These are phyloP conservation scores for Trichocladium uniseriatum DNA, from an alignment of 495 filamentous ascomycete genomes.

Conservation along the genomic window DNA sequence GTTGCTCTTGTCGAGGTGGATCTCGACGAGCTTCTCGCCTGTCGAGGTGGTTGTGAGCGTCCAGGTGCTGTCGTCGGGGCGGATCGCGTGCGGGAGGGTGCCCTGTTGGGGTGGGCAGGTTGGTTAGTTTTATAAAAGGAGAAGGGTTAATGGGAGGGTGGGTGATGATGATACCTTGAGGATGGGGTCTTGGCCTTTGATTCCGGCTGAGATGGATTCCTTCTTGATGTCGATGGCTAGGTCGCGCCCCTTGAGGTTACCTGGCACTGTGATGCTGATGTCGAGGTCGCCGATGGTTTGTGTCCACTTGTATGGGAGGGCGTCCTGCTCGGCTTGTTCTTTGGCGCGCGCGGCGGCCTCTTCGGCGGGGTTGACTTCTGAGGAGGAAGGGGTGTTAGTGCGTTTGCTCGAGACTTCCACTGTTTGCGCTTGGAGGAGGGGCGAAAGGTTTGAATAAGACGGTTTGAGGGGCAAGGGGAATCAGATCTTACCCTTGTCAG, in stretches of 20 bases:
- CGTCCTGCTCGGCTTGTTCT: slow-evolving; percentile 80
- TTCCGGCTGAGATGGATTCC: slow-evolving; percentile 63
- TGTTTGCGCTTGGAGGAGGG: not conserved
- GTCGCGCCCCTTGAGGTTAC: slow-evolving; percentile 75
- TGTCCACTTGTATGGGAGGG: slow-evolving; percentile 93
- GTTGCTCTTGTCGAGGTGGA: slow-evolving; percentile 95
- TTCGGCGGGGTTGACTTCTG: slow-evolving; percentile 47
- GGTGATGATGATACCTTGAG: slow-evolving; percentile 52
- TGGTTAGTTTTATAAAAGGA: not conserved
- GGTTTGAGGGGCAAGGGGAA: not conserved
- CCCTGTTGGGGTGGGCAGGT: slow-evolving; percentile 46
- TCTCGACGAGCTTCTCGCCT: slow-evolving; percentile 54
- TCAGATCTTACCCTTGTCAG: slow-evolving; percentile 20
- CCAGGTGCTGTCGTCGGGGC: slow-evolving; percentile 85
- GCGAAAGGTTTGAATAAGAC: not conserved
- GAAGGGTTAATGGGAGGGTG: not conserved
- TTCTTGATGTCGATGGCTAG: slow-evolving; percentile 76
- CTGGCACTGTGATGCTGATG: slow-evolving; percentile 61
- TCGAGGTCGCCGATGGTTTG: slow-evolving; percentile 93
- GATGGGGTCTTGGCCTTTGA: slow-evolving; percentile 83
- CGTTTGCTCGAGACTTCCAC: not conserved
- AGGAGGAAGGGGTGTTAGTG: slow-evolving; percentile 15
- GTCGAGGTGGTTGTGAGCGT: slow-evolving; percentile 64
- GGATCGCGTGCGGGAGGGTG: slow-evolving; percentile 69
- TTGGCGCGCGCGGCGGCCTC: slow-evolving; percentile 65